A percentile compares a stretch with the other conserved stretches of the same genome.
Conservation (phyloP, 495 filamentous ascomycete species). For the Penicillium daleae region DNA sequence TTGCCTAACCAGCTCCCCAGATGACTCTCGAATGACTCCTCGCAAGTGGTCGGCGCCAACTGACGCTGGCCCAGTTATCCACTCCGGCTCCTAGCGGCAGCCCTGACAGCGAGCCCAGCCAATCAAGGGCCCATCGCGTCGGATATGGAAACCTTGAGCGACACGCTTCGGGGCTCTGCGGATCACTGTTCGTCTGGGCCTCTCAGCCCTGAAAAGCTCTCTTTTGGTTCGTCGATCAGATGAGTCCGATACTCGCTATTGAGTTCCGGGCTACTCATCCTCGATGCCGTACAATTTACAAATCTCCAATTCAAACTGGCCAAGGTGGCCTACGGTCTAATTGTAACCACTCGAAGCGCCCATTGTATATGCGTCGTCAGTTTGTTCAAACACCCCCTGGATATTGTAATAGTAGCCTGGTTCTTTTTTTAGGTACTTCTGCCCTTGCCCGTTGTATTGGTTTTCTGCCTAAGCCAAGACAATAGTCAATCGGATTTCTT, state of each 20-base stretch:
- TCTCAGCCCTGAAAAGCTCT: slow-evolving; percentile 12
- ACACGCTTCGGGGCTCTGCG: slow-evolving; percentile 23
- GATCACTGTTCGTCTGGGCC: slow-evolving; percentile 22
- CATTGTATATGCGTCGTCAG: background rate
- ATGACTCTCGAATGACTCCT: slow-evolving; percentile 4
- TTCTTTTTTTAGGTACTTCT: slow-evolving; percentile 11
- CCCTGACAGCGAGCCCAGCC: slow-evolving; percentile 20
- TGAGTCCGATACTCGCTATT: slow-evolving; percentile 20
- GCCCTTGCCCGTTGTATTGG: slow-evolving; percentile 3
- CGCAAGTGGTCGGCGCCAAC: slow-evolving; percentile 18
- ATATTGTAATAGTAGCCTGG: background rate
- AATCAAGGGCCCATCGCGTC: slow-evolving; percentile 14
- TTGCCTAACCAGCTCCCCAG: background rate
- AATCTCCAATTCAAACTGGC: background rate
- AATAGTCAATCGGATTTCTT: background rate
- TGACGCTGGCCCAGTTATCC: slow-evolving; percentile 13
- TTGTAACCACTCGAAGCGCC: slow-evolving; percentile 5
- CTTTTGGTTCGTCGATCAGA: slow-evolving; percentile 16
- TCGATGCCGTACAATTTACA: background rate
- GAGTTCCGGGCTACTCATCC: slow-evolving; percentile 21
- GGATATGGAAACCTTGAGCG: slow-evolving; percentile 8
- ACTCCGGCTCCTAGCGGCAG: slow-evolving; percentile 30
- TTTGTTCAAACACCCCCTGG: no score
- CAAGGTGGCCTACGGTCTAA: slow-evolving; percentile 7
- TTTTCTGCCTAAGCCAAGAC: slow-evolving; percentile 15